Conservation (phyloP, 192 early-diverging fungal genomes). For the Backusella tuberculispora region DNA sequence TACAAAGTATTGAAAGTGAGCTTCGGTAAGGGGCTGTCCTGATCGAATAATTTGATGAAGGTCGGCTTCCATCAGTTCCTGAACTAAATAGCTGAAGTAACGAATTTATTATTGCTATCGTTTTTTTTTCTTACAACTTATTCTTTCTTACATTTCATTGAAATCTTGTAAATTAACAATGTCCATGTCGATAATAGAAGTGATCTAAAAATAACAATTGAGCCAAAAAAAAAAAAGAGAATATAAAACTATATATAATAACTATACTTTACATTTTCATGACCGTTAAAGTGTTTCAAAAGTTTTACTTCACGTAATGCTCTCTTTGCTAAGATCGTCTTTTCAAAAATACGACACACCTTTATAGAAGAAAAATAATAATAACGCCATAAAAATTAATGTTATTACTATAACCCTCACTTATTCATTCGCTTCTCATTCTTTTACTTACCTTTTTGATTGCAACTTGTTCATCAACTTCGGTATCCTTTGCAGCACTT, state of each 20-base stretch:
- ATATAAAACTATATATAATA: background rate
- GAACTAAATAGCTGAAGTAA: constrained; percentile 77
- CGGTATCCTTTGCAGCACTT: constrained; percentile 50
- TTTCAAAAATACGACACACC: constrained; percentile 62
- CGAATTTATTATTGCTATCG: background rate
- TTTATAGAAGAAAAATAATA: background rate
- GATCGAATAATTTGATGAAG: constrained; percentile 97
- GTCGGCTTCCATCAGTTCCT: constrained; percentile 99
- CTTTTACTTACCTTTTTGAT: constrained; percentile 65
- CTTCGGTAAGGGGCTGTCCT: constrained; percentile 90
- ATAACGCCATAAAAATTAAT: background rate
- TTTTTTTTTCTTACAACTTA: background rate
- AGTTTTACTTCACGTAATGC: constrained; percentile 77
- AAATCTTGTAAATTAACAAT: constrained; percentile 84
- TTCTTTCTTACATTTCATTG: constrained; percentile 78
- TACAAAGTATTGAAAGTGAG: constrained; percentile 98
- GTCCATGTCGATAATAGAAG: constrained; percentile 80
- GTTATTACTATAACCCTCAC: background rate
- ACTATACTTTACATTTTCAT: constrained; percentile 65
- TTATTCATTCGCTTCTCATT: background rate
- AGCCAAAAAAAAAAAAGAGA: too few relatives aligned
- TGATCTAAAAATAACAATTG: constrained; percentile 36
- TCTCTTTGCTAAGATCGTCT: constrained; percentile 71
- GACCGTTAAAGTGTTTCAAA: constrained; percentile 70
- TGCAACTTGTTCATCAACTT: constrained; percentile 54